phyloP scores from a whole-genome alignment of 768 basidiomycete genomes.

The Mycena rebaudengoi region DNA sequence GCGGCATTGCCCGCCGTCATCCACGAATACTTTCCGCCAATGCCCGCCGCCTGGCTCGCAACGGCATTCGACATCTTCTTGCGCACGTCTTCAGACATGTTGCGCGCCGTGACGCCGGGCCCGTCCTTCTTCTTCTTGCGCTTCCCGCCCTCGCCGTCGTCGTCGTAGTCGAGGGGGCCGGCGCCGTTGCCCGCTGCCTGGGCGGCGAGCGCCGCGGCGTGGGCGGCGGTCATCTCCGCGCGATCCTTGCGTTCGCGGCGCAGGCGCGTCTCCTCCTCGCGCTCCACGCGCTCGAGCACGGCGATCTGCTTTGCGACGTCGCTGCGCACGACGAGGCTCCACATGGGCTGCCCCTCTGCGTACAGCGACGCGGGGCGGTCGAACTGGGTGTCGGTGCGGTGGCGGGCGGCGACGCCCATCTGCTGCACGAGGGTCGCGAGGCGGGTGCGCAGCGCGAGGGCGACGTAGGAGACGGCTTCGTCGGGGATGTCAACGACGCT shows the following conservation, averaged over 20 bases:
- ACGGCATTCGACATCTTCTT: conserved; percentile 94
- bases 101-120: conserved; percentile 83
- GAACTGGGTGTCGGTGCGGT: conserved; percentile 76
- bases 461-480: conserved; percentile 79
- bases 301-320: conserved; percentile 84
- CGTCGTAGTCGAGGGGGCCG: conserved; percentile 40
- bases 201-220: conserved; percentile 68
- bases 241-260: conserved; percentile 84
- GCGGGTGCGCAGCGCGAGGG: conserved; percentile 79
- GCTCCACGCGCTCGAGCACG: conserved; percentile 78
- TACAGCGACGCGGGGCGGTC: conserved; percentile 74
- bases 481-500: conserved; percentile 74
- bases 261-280: conserved; percentile 83
- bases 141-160: conserved; percentile 60
- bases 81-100: conserved; percentile 90
- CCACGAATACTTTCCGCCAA: conserved; percentile 87
- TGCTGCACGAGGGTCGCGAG: conserved; percentile 72
- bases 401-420: conserved; percentile 73
- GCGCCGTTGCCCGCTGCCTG: conserved; percentile 53
- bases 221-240: conserved; percentile 74
- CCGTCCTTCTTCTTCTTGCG: conserved; percentile 89
- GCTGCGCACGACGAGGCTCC: conserved; percentile 78
- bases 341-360: conserved; percentile 78
- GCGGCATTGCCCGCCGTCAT: conserved; percentile 78
- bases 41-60: conserved; percentile 87